A percentile compares a stretch with the other conserved stretches of the same genome.
These are phyloP conservation scores for Apiotrichum akiyoshidainum DNA, from an alignment of 1,284 basidiomycete species.

Conservation along the genomic window DNA sequence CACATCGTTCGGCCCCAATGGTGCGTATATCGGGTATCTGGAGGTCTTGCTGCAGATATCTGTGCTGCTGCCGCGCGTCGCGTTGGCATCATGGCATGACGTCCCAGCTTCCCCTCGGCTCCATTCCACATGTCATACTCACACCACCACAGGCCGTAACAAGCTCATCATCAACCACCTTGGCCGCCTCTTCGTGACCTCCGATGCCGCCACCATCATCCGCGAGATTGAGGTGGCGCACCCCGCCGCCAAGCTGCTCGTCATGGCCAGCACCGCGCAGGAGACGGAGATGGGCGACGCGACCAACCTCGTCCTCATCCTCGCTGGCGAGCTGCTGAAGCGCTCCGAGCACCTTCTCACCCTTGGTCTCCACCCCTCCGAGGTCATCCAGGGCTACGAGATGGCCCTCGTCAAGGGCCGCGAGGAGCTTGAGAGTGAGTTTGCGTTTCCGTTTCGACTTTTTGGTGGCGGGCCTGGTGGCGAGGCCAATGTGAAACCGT, in stretches of 20 bases:
- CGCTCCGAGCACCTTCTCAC: conserved; percentile 87
- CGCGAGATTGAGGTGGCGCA: conserved; percentile 97
- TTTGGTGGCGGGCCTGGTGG: too few relatives aligned
- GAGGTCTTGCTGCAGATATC: neutral
- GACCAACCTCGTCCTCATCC: conserved; percentile 91
- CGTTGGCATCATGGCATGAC: neutral
- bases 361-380: conserved; percentile 95
- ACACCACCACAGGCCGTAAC: conserved; percentile 70
- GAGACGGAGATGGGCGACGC: conserved; percentile 98
- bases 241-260: conserved; percentile 93
- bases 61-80: neutral
- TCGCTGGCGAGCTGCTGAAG: conserved; percentile 93
- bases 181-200: conserved; percentile 92
- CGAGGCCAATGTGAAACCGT: too few relatives aligned
- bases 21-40: conserved; percentile 54
- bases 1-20: conserved; percentile 94
- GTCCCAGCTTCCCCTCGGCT: neutral
- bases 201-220: conserved; percentile 98
- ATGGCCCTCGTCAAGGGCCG: conserved; percentile 83
- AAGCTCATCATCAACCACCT: conserved; percentile 97
- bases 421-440: conserved; percentile 84
- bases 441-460: too few relatives aligned
- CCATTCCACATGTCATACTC: neutral
- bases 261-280: conserved; percentile 96
- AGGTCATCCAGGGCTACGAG: conserved; percentile 92